phyloP scores from a whole-genome alignment of 768 basidiomycete species.

The Agrocybe chaxingu region DNA sequence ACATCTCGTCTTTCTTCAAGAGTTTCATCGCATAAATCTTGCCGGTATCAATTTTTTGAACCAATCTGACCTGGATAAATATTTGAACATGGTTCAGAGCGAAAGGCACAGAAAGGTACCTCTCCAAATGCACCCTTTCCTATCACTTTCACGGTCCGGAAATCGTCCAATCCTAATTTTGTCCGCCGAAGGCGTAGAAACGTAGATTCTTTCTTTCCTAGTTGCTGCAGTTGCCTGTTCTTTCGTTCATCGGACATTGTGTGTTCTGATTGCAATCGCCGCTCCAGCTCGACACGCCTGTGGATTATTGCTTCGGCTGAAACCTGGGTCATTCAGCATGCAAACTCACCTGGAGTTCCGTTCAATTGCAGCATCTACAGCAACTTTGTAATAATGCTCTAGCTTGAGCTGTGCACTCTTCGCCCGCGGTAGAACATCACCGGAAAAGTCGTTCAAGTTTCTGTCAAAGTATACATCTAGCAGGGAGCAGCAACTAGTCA shows the following conservation, averaged over 20 bases:
- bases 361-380: constrained; percentile 93
- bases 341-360: constrained; percentile 76
- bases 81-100: not conserved
- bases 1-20: constrained; percentile 95
- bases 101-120: constrained; percentile 33
- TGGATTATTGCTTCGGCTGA: not conserved
- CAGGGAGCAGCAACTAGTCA: not conserved
- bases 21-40: constrained; percentile 99
- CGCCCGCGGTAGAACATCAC: constrained; percentile 77
- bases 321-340: not conserved
- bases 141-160: constrained; percentile 96
- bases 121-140: constrained; percentile 99
- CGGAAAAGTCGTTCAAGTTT: constrained; percentile 70
- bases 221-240: constrained; percentile 74
- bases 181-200: constrained; percentile 88
- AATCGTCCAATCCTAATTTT: constrained; percentile 87
- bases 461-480: constrained; percentile 90
- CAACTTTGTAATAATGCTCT: constrained; percentile 95
- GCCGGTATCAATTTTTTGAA: constrained; percentile 95
- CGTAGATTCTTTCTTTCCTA: constrained; percentile 85
- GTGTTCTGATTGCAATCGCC: constrained; percentile 66
- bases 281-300: constrained; percentile 87
- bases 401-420: constrained; percentile 93
- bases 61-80: constrained; percentile 69
- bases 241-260: constrained; percentile 82